These are phyloP conservation scores for Collybia nuda DNA, from an alignment of 768 basidiomycete species.

Conservation along the genomic window DNA sequence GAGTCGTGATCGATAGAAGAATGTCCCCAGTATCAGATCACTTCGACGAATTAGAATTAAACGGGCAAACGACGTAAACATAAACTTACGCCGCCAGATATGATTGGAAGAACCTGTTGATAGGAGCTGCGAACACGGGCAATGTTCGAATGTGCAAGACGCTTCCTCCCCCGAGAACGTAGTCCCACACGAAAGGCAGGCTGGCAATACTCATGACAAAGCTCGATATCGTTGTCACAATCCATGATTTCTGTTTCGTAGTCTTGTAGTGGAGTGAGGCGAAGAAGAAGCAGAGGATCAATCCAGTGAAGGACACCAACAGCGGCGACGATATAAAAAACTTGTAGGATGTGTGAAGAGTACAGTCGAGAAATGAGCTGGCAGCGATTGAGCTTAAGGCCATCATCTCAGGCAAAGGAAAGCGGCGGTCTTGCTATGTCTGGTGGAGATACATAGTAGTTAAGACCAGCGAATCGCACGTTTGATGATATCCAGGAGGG, in stretches of 20 bases:
- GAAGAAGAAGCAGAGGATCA: constrained; percentile 25
- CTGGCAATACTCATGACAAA: constrained; percentile 9
- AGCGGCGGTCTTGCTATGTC: too few species aligned
- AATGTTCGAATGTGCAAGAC: constrained; percentile 7
- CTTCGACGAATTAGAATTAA: constrained; percentile 44
- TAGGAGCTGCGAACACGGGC: constrained; percentile 5
- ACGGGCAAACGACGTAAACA: not conserved
- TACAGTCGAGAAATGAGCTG: too few species aligned
- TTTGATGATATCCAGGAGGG: too few species aligned
- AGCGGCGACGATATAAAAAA: constrained; percentile 5
- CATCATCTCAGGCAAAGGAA: too few species aligned
- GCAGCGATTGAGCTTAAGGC: too few species aligned
- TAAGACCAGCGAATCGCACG: too few species aligned
- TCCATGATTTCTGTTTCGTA: constrained; percentile 45
- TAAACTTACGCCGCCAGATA: constrained; percentile 11
- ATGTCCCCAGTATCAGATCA: constrained; percentile 26
- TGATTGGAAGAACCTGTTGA: constrained; percentile 16
- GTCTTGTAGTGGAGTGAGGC: constrained; percentile 28
- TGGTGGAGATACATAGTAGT: too few species aligned
- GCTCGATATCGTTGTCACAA: constrained; percentile 32
- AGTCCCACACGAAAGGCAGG: constrained; percentile 15
- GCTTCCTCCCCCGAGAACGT: constrained; percentile 9
- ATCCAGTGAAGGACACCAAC: constrained; percentile 14
- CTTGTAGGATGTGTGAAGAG: not conserved
- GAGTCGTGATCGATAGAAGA: constrained; percentile 31